phyloP scores from a whole-genome alignment of 202 grass and related monocot genomes.

The Bolboschoenoplectus hybrid region DNA sequence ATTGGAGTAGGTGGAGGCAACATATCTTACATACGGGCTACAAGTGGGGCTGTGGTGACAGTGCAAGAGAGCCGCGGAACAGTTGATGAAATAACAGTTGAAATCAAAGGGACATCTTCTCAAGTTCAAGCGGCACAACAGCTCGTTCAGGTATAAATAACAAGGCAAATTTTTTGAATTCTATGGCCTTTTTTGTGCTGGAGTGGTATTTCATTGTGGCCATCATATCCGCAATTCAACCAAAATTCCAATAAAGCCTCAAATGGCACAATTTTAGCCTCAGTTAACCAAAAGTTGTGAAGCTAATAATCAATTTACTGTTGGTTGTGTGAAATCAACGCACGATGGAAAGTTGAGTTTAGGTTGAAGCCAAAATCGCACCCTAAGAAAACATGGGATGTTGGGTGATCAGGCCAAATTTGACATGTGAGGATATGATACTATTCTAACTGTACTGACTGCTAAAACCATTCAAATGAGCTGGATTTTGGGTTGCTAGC shows the following conservation, averaged over 20 bases:
- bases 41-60: constrained; percentile 85
- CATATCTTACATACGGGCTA: constrained; percentile 83
- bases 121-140: constrained; percentile 90
- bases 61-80: constrained; percentile 80
- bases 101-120: constrained; percentile 90
- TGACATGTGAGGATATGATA: no score
- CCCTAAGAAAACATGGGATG: no score
- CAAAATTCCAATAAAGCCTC: neutral
- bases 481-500: constrained; percentile 24
- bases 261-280: neutral
- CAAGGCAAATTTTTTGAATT: neutral
- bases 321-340: neutral
- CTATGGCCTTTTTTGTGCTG: neutral
- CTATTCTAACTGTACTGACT: neutral
- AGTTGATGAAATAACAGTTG: constrained; percentile 94
- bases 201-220: neutral
- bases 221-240: constrained; percentile 14
- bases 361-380: neutral
- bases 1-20: constrained; percentile 93
- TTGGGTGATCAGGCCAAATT: no score
- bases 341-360: neutral
- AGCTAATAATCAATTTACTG: neutral
- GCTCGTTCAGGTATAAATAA: constrained; percentile 72
- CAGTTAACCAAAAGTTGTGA: neutral
- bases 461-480: neutral